These are phyloP conservation scores for Scytalidium lignicola DNA, from an alignment of 2,329 filamentous ascomycete genomes.

Conservation along the genomic window DNA sequence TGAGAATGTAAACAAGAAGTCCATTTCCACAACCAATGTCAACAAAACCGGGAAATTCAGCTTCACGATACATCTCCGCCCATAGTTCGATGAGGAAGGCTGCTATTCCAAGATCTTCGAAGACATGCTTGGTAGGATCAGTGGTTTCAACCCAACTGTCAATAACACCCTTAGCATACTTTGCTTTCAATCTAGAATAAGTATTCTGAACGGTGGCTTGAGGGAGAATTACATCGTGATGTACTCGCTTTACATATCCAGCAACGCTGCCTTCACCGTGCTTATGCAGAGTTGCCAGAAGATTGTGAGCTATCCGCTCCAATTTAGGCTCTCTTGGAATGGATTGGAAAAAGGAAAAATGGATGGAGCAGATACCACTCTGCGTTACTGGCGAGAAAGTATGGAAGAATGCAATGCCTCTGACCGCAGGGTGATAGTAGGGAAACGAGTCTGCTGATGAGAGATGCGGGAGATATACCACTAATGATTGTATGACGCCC, in stretches of 20 bases:
- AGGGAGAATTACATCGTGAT: conserved; percentile 76
- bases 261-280: conserved; percentile 60
- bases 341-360: conserved; percentile 50
- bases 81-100: conserved; percentile 92
- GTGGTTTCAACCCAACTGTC: conserved; percentile 80
- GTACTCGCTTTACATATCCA: conserved; percentile 75
- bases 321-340: conserved; percentile 41
- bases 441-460: conserved; percentile 59
- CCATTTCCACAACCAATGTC: conserved; percentile 97
- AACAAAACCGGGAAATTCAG: conserved; percentile 77
- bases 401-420: conserved; percentile 71
- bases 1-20: conserved; percentile 77
- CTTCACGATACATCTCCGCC: conserved; percentile 67
- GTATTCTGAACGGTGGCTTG: conserved; percentile 76
- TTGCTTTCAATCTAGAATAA: conserved; percentile 73
- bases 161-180: conserved; percentile 68
- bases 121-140: conserved; percentile 86
- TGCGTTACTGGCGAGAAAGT: conserved; percentile 45
- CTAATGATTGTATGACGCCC: conserved; percentile 42
- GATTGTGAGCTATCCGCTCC: conserved; percentile 60
- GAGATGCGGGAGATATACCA: conserved; percentile 76
- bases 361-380: conserved; percentile 51
- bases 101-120: conserved; percentile 87
- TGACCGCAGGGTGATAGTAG: conserved; percentile 81
- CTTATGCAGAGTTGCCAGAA: conserved; percentile 66